Percentiles rank a stretch among this genome's conserved stretches.
These are phyloP conservation scores for Exophiala alcalophila DNA, from an alignment of 2,329 filamentous ascomycete genomes.

Conservation along the genomic window DNA sequence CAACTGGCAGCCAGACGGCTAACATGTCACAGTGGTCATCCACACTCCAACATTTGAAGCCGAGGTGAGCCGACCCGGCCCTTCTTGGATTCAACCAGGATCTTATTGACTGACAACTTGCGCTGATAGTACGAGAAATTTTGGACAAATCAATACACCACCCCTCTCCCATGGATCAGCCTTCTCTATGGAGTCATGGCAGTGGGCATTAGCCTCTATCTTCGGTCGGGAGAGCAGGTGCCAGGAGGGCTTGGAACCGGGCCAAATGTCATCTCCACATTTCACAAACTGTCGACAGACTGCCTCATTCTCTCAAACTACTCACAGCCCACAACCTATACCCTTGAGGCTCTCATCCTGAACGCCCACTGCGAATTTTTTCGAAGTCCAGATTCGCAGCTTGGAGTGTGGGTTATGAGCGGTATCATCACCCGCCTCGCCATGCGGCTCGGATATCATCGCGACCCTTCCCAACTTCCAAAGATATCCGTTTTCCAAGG, in stretches of 20 bases:
- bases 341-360: constrained; percentile 7
- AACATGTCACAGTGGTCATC: no score
- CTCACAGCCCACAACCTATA: constrained; percentile 7
- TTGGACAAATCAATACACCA: background rate
- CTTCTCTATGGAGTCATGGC: constrained; percentile 2
- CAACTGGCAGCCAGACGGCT: no score
- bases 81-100: no score
- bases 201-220: constrained; percentile 1
- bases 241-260: constrained; percentile 1
- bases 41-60: no score
- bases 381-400: background rate
- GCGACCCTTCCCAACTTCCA: constrained; percentile 39
- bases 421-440: constrained; percentile 20
- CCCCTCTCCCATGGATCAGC: constrained; percentile 2
- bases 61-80: no score
- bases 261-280: background rate
- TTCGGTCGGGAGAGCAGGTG: constrained; percentile 1
- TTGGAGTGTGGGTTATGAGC: constrained; percentile 12
- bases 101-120: no score
- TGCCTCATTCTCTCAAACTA: constrained; percentile 1
- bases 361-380: constrained; percentile 8
- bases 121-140: constrained; percentile 1
- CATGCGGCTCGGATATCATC: constrained; percentile 43
- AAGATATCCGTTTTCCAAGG: constrained; percentile 38
- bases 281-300: background rate